Evolutionary conservation across 176 grass and related monocot genomes (phyloP), one percentile per base, ranked within the genome.

Genomic region (Puccinellia tenuiflora): DNA sequence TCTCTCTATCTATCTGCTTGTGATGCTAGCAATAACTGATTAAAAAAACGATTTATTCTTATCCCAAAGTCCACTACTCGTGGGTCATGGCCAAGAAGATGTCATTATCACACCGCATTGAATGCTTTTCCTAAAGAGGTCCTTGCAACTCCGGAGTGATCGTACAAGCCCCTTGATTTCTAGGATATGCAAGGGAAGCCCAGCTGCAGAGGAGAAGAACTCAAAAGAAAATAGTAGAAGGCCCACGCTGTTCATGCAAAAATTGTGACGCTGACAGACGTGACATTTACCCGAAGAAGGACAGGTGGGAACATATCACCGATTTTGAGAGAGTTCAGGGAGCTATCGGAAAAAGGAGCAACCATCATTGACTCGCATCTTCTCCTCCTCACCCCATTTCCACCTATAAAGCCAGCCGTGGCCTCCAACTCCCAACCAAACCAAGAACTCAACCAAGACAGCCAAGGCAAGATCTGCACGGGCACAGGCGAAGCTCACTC

Each of bases 1-100:
- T 45, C 3, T 33, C 29, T 22, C n/a, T 24, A 0, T 25, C 5
- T 68, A 6, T 26, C 13, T 64, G 34, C 39, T 13, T 45, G 21
- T 72, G 35, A 28, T 78, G 57, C 67, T 14, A 63, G 45, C 63
- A 79, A 82, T 88, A 88, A 85, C 80, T 40, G 43, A 63, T 33
- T 39, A 73, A 57, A 88, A 84, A 82, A 59, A 14, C 39, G 30
- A 20, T 77, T 50, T 85, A 47, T 79, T 73, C 53, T 79, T 79
- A 68, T 78, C 86, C 16, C 71, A 80, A 92, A 92, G 86, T 92
- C 86, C 79, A 92, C 83, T 78, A 76, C 90, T 43, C 24, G 69
- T 73, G 69, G 69, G 69, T 29, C 73, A 17, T 52, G 83, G 26
- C 79, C 48, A 73, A 24, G 83, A 64, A 21, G 68, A 69, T 76